Evolutionary conservation across 441 rosid species (phyloP), one percentile per base, ranked within the genome.

Genomic region (Kokia cookei): DNA sequence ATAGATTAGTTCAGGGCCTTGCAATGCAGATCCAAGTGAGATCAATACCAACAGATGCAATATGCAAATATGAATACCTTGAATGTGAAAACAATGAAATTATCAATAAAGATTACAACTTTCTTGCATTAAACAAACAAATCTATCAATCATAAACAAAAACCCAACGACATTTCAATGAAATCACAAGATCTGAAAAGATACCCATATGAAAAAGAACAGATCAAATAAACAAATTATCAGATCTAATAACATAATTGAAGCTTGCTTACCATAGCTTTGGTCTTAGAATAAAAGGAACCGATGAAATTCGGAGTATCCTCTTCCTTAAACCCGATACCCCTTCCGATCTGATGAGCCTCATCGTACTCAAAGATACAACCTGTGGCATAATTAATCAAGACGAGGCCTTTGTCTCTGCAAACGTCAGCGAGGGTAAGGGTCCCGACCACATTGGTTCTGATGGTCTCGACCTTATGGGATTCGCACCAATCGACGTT

Each of bases 401-500:
- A 76, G 63, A 91, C 35, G 60, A 93, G 75, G 1, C 96, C 93
- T 4, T 84, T 90, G 14, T 88, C 93, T 62, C 82, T 79, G 83
- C 97, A 93, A 2, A 91, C 85, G 73, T 91, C 98, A 14, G 98
- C 98, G 27, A 91, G 85, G 3, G 98, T 90, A 24, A 93, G 84
- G 4, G 98, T 93, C 8, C 97, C 98, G 43, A 82, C 93, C 64
- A 93, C 97, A 78, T 93, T 91, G 47, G 97, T 84, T 45, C 94
- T 79, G 54, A 93, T 90, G 19, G 98, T 93, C 87, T 93, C 97
- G 29, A 90, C 98, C 87, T 89, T 93, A 71, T 91, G 97, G 40
- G 94, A 84, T 68, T 93, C 97, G 71, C 98, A 93, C 98, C 98
- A 91, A 73, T 93, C 98, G 66, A 93, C 96, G 75, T 91, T 93